phyloP scores from a whole-genome alignment of 2,329 filamentous ascomycete genomes.

The Aspergillus aculeatus region DNA sequence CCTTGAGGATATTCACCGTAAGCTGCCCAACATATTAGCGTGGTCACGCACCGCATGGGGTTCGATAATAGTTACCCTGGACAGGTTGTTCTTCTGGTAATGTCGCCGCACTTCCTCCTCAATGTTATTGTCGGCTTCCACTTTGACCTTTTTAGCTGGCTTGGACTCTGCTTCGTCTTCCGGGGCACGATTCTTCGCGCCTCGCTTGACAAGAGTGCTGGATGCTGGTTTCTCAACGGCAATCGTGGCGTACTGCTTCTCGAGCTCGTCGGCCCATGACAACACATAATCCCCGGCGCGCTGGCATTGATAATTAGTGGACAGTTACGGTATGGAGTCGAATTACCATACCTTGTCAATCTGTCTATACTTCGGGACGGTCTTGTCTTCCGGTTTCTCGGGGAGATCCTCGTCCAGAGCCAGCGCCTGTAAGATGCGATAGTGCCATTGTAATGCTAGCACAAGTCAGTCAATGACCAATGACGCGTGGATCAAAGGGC shows the following conservation, averaged over 20 bases:
- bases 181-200: slow-evolving; percentile 26
- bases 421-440: slow-evolving; percentile 85
- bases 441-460: slow-evolving; percentile 89
- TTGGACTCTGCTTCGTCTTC: slow-evolving; percentile 26
- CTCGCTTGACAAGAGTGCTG: slow-evolving; percentile 51
- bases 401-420: slow-evolving; percentile 90
- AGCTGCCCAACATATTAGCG: slow-evolving; percentile 32
- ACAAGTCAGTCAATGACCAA: background rate
- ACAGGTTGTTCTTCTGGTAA: slow-evolving; percentile 45
- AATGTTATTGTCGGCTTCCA: slow-evolving; percentile 27
- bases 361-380: slow-evolving; percentile 77
- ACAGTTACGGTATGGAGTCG: background rate
- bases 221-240: slow-evolving; percentile 36
- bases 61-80: slow-evolving; percentile 32
- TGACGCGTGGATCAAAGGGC: no score
- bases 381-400: slow-evolving; percentile 71
- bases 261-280: slow-evolving; percentile 71
- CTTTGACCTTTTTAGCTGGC: slow-evolving; percentile 50
- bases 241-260: slow-evolving; percentile 54
- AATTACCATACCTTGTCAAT: slow-evolving; percentile 66
- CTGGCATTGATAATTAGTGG: slow-evolving; percentile 27
- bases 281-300: slow-evolving; percentile 75
- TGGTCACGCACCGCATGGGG: background rate
- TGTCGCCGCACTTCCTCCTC: slow-evolving; percentile 42
- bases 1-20: slow-evolving; percentile 48